Conservation (phyloP, 768 basidiomycete species). For the Pleurotus citrinopileatus region DNA sequence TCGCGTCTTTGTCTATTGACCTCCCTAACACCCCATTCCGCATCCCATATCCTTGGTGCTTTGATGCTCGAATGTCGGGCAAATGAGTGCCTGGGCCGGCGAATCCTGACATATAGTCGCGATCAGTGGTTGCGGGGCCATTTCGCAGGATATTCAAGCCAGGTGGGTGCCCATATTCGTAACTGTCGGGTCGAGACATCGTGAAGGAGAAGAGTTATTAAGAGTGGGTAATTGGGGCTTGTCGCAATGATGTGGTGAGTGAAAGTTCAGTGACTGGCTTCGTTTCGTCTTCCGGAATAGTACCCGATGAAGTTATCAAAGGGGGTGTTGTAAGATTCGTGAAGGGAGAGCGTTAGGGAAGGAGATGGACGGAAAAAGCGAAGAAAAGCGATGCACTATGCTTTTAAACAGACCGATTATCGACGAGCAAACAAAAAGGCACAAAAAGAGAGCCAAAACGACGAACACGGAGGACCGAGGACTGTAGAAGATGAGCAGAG, state of each 20-base stretch:
- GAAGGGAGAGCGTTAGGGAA: constrained; percentile 9
- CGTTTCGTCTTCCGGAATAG: no score
- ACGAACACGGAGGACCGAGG: constrained; percentile 10
- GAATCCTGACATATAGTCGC: background rate
- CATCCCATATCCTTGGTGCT: constrained; percentile 3
- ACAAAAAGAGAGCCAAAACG: constrained; percentile 33
- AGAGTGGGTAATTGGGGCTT: background rate
- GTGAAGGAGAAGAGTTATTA: background rate
- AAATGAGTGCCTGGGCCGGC: background rate
- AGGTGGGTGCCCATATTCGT: constrained; percentile 37
- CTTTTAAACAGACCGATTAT: constrained; percentile 34
- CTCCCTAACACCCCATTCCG: background rate
- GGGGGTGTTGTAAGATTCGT: constrained; percentile 9
- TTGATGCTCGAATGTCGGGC: background rate
- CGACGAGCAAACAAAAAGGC: constrained; percentile 36
- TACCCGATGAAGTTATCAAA: background rate
- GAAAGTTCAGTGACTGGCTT: background rate
- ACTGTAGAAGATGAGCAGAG: constrained; percentile 12
- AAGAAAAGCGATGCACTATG: constrained; percentile 29
- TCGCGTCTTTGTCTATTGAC: constrained; percentile 3
- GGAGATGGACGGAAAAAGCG: constrained; percentile 13
- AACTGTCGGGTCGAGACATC: constrained; percentile 44
- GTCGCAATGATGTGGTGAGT: background rate
- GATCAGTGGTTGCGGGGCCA: constrained; percentile 9
- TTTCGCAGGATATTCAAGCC: constrained; percentile 26